These are phyloP conservation scores for Amylocystis lapponica DNA, from an alignment of 768 basidiomycete genomes.

Conservation along the genomic window DNA sequence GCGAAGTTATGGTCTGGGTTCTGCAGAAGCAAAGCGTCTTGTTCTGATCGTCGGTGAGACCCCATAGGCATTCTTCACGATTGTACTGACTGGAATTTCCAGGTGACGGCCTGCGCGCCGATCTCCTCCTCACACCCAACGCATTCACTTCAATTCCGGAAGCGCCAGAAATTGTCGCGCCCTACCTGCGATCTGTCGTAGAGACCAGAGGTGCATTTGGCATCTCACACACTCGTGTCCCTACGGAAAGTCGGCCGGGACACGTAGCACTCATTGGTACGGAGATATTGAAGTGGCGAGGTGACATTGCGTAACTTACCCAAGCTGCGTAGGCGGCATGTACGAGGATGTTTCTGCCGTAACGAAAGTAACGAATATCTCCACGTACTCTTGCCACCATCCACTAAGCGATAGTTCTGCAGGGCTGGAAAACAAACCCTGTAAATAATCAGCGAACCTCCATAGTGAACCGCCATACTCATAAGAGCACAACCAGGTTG, in stretches of 20 bases:
- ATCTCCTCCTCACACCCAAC: conserved; percentile 64
- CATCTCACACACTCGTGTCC: conserved; percentile 80
- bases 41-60: conserved; percentile 72
- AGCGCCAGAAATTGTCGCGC: conserved; percentile 60
- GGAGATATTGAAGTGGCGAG: too few species aligned
- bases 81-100: conserved; percentile 2
- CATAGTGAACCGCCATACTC: not conserved
- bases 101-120: conserved; percentile 85
- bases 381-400: conserved; percentile 5
- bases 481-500: conserved; percentile 35
- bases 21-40: conserved; percentile 59
- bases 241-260: conserved; percentile 84
- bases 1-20: conserved; percentile 42
- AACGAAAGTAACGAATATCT: conserved; percentile 47
- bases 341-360: conserved; percentile 89
- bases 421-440: conserved; percentile 88
- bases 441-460: conserved; percentile 29
- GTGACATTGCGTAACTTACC: too few species aligned
- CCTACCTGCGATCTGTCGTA: conserved; percentile 63
- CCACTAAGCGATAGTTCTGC: conserved; percentile 2
- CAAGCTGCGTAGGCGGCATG: conserved; percentile 68
- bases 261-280: conserved; percentile 84
- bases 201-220: conserved; percentile 72
- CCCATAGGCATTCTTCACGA: not conserved
- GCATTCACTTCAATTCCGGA: conserved; percentile 48